Conservation (phyloP, 2,329 filamentous ascomycete genomes). For the Fusarium brachygibbosum region DNA sequence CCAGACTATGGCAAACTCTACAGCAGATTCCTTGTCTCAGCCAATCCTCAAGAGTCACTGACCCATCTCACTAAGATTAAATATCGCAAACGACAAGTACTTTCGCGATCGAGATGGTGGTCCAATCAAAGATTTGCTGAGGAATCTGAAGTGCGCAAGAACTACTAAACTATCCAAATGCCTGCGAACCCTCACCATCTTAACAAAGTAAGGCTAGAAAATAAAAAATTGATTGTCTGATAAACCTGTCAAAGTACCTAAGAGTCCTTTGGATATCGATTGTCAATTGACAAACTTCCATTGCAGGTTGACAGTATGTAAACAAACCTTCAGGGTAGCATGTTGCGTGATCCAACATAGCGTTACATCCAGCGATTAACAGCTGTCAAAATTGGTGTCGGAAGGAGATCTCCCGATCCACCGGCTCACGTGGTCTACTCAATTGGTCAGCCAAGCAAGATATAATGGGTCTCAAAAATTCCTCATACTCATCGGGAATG, state of each 20-base stretch:
- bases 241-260: rapidly evolving
- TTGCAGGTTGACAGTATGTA: neutral
- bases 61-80: too few species aligned
- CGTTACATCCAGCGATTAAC: neutral
- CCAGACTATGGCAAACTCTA: neutral
- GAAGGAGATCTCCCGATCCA: conserved; percentile 1
- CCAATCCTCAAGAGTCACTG: neutral
- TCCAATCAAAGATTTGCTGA: too few species aligned
- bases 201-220: neutral
- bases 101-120: too few species aligned
- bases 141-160: too few species aligned
- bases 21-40: neutral
- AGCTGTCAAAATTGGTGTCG: neutral
- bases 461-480: neutral
- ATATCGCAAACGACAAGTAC: too few species aligned
- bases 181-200: rapidly evolving
- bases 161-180: too few species aligned
- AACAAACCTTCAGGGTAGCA: neutral
- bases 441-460: neutral
- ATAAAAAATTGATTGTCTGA: neutral
- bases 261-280: rapidly evolving
- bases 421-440: neutral
- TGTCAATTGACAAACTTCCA: neutral
- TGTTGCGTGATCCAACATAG: too few species aligned
- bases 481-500: neutral